Base-by-base conservation (phyloP, 164 flowering plant species). In the Annona squamosa region DNA sequence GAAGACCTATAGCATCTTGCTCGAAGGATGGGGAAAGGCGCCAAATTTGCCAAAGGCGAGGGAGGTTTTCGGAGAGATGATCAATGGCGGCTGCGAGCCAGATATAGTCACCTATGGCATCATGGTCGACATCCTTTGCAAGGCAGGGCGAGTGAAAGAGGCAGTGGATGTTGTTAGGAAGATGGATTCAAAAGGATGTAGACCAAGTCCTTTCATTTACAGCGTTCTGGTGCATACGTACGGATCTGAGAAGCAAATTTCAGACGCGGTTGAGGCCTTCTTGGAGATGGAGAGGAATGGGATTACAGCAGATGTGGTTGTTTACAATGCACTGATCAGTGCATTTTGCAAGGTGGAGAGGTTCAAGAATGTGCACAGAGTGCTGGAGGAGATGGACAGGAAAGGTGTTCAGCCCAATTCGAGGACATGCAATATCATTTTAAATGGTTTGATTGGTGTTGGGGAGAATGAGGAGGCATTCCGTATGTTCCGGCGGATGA, bases 51-150 rank as follows among this genome's bases (percentile, higher is more conserved):
- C 92, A 2, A 89, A 84, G 82, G 97, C 96, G 3, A 86, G 97
- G 81, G 92, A 85, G 76, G 78, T 87, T 37, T 94, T 86, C 67
- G 74, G 79, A 18, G 91, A 89, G 79, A 94, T 92, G 97, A 80
- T 85, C 65, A 85, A 82, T 18, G 68, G 41, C 4, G 93, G 90
- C 63, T 88, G 97, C 48, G 18, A 75, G 5, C 99, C 97, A 3
- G 99, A 94, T 77, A 87, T 91, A 44, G 95, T 92, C 76, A 94
- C 99, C 0, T 94, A 90, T 76, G 88, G 94, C 12, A 92, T 90
- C 70, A 90, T 94, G 99, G 92, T 92, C 75, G 96, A 94, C 52
- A 71, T 88, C 71, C 89, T 91, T n/a, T 94, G 99, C 79, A 94
- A 92, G 79, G 88, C 92, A 2, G 93, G 98, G 46, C 82, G 97